Evolutionary conservation across 176 grass and related monocot species (phyloP), one percentile per base, ranked within the genome.

Genomic region (Aegilops umbellulata): DNA sequence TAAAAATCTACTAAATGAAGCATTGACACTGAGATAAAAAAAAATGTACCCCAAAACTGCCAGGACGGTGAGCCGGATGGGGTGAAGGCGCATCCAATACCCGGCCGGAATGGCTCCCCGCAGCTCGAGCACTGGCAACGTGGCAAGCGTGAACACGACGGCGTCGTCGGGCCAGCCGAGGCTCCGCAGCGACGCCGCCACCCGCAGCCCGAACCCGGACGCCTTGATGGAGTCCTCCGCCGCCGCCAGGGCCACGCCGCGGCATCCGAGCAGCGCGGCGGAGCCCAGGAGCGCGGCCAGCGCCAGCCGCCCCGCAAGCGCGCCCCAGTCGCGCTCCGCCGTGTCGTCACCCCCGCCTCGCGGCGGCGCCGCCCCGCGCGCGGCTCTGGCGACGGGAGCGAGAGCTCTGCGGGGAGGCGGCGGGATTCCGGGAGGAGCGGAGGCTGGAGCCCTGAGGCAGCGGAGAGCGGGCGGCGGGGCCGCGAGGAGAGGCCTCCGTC

Each of bases 1-100:
- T 47, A 10, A 3, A 69, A 10, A 74, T 83, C 29, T 75, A 0
- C 19, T 8, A 58, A 1, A 58, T 9, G 55, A 58, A 58, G 55
- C 55, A 34, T 1, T 15, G 17, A 42, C 3, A 1, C 3, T 41
- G 23, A 26, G 11, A n/a, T 20, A 49, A 47, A 17, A 49, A 47
- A 17, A 7, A 10, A 86, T 80, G 23, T 87, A 98, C 96, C 93
- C 93, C 25, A 61, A 69, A 91, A 98, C 42, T 38, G 93, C 86
- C 16, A 98, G 86, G 86, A 91, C 30, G 77, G 93, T 98, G 22
- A 98, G 88, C 49, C 83, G 87, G 47, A 92, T 41, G 25, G 91
- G 93, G 81, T 98, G 58, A 5, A 98, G 90, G 77, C 82, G 88
- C 96, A 98, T 89, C 96, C 93, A 98, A 61, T 98, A 98, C 31